Conservation (phyloP, 768 basidiomycete genomes). For the Grammothele lineata region DNA sequence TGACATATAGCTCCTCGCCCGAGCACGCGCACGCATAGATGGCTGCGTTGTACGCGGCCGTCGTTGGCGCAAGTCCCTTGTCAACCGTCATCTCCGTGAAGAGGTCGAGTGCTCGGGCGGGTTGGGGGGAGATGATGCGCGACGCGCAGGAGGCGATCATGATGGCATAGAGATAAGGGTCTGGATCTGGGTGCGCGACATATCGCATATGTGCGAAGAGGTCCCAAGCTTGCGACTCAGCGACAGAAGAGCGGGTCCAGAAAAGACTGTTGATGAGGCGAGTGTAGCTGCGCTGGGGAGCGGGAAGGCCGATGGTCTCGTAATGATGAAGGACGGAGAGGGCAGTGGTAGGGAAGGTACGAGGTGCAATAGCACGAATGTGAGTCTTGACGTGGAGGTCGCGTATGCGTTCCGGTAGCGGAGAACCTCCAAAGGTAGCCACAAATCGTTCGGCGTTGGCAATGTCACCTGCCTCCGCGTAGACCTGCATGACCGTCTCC, state of each 20-base stretch:
- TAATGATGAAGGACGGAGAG: conserved; percentile 67
- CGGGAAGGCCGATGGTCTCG: conserved; percentile 56
- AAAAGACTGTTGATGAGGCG: conserved; percentile 59
- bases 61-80: conserved; percentile 55
- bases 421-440: conserved; percentile 12
- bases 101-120: conserved; percentile 88
- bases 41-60: conserved; percentile 72
- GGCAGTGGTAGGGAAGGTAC: conserved; percentile 56
- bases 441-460: conserved; percentile 36
- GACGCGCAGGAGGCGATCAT: conserved; percentile 89
- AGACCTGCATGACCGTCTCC: conserved; percentile 44
- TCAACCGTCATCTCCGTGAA: conserved; percentile 91
- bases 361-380: conserved; percentile 43
- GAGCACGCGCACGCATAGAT: conserved; percentile 77
- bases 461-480: conserved; percentile 44
- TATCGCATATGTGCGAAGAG: conserved; percentile 96
- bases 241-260: conserved; percentile 36
- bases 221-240: conserved; percentile 86
- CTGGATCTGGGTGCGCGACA: conserved; percentile 82
- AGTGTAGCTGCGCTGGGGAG: conserved; percentile 74
- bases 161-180: conserved; percentile 62
- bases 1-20: conserved; percentile 58
- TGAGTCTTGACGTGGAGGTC: conserved; percentile 73
- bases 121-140: conserved; percentile 54
- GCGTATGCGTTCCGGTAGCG: conserved; percentile 52